These are phyloP conservation scores for Lagenaria siceraria DNA, from an alignment of 306 rosid genomes.

Conservation along the genomic window DNA sequence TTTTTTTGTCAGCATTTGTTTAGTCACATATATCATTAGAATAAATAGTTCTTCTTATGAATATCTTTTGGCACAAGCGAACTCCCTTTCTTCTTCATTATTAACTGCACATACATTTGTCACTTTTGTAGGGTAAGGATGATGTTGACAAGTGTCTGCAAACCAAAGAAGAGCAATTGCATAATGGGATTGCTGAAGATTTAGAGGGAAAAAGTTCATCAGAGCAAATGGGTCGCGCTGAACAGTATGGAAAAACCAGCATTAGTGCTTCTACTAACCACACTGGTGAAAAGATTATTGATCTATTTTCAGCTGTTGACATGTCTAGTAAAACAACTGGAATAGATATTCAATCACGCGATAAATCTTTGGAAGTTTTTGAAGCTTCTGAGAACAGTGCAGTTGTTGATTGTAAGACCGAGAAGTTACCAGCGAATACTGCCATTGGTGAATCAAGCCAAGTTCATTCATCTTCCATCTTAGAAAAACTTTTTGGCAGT, in stretches of 20 bases:
- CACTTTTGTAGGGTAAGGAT: conserved; percentile 44
- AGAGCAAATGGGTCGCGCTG: conserved; percentile 27
- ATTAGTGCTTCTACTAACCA: conserved; percentile 26
- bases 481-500: conserved; percentile 59
- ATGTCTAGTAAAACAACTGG: conserved; percentile 27
- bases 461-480: conserved; percentile 46
- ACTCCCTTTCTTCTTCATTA: not conserved
- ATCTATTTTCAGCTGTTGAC: conserved; percentile 29
- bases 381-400: conserved; percentile 45
- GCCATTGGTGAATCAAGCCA: conserved; percentile 24
- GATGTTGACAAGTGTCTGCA: conserved; percentile 21
- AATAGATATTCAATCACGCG: conserved; percentile 22
- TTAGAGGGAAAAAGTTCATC: conserved; percentile 29
- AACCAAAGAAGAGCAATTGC: conserved; percentile 28
- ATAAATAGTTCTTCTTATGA: not conserved
- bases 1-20: not conserved
- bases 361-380: conserved; percentile 36
- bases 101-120: conserved; percentile 8
- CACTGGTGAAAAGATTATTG: conserved; percentile 28
- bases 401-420: conserved; percentile 32
- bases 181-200: conserved; percentile 27
- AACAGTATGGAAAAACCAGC: conserved; percentile 30
- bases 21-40: not conserved
- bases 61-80: not conserved
- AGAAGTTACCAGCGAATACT: conserved; percentile 34